A percentile compares a stretch with the other conserved stretches of the same genome.
Conservation (phyloP, 1,284 basidiomycete species). For the Ceratobasidium papillatum region DNA sequence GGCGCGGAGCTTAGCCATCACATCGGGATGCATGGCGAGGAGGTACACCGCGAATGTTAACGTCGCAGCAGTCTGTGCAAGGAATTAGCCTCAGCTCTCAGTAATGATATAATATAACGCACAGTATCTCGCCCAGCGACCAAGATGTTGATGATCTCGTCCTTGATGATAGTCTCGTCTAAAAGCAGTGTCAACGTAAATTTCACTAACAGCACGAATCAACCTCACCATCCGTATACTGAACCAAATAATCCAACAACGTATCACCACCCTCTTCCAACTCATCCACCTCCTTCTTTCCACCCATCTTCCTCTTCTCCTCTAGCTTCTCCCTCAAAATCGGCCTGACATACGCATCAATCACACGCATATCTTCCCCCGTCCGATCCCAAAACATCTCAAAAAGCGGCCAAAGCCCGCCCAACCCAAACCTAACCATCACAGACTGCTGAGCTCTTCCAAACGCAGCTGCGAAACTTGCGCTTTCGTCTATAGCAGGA, state of each 20-base stretch:
- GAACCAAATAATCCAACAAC: slow-evolving; percentile 43
- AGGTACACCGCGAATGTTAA: slow-evolving; percentile 64
- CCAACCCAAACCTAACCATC: background rate
- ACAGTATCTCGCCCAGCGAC: slow-evolving; percentile 46
- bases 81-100: background rate
- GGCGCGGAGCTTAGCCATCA: slow-evolving; percentile 58
- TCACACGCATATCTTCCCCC: slow-evolving; percentile 22
- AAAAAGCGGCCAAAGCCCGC: slow-evolving; percentile 24
- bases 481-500: slow-evolving; percentile 6
- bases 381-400: slow-evolving; percentile 42
- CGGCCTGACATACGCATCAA: slow-evolving; percentile 38
- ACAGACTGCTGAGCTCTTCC: slow-evolving; percentile 22
- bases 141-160: slow-evolving; percentile 45
- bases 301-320: slow-evolving; percentile 15
- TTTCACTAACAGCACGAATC: background rate
- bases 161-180: slow-evolving; percentile 44
- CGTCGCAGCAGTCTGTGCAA: slow-evolving; percentile 59
- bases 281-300: slow-evolving; percentile 8
- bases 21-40: slow-evolving; percentile 59
- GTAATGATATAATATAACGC: background rate
- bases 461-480: slow-evolving; percentile 39
- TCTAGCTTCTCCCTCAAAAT: slow-evolving; percentile 38
- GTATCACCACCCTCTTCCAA: slow-evolving; percentile 37
- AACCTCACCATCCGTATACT: slow-evolving; percentile 41
- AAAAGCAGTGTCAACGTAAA: background rate